Conservation (phyloP, 2,329 filamentous ascomycete genomes). For the Aspergillus pseudonomiae region DNA sequence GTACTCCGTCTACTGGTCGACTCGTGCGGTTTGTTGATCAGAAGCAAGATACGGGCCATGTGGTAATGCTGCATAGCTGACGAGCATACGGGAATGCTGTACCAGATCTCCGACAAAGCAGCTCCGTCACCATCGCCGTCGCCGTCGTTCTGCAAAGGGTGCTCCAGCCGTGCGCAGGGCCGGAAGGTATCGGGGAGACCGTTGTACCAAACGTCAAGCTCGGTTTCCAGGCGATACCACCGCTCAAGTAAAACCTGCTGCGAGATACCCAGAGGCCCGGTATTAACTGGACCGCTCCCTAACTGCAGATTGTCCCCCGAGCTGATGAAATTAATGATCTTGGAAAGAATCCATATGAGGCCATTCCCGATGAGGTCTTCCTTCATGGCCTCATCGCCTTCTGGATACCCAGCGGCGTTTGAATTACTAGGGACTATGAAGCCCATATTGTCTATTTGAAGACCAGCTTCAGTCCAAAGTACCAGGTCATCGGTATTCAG, state of each 20-base stretch:
- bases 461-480: slow-evolving; percentile 66
- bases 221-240: slow-evolving; percentile 56
- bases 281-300: slow-evolving; percentile 26
- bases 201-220: slow-evolving; percentile 62
- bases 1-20: slow-evolving; percentile 54
- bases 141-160: slow-evolving; percentile 25
- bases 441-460: slow-evolving; percentile 59
- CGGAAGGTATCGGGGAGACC: slow-evolving; percentile 63
- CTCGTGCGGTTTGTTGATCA: slow-evolving; percentile 47
- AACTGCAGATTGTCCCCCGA: slow-evolving; percentile 55
- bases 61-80: slow-evolving; percentile 59
- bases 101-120: slow-evolving; percentile 63
- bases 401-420: slow-evolving; percentile 34
- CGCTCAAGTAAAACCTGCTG: slow-evolving; percentile 50
- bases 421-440: slow-evolving; percentile 50
- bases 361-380: slow-evolving; percentile 68
- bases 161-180: slow-evolving; percentile 56
- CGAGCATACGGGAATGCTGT: slow-evolving; percentile 66
- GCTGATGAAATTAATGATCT: slow-evolving; percentile 67
- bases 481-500: slow-evolving; percentile 64
- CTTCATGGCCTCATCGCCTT: slow-evolving; percentile 53
- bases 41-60: slow-evolving; percentile 46
- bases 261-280: slow-evolving; percentile 37
- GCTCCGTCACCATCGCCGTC: slow-evolving; percentile 34
- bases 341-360: slow-evolving; percentile 67